Evolutionary conservation across 306 rosid genomes (phyloP).

Genomic region (Sindora glabra): DNA sequence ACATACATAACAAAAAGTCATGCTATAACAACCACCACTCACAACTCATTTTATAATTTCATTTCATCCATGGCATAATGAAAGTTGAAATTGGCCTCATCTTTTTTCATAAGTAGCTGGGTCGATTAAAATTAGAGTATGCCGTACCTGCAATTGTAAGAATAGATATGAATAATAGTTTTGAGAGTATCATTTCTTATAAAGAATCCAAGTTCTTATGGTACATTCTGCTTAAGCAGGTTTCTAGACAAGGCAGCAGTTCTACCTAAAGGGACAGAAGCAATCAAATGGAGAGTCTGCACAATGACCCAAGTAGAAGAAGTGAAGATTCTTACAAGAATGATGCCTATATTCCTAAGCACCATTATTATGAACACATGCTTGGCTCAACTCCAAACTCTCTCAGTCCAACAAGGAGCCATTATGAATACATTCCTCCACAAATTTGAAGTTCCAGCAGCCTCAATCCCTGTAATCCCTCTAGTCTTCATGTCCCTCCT

Average conservation of each 20-base stretch:
- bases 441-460: constrained; percentile 20
- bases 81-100: no score
- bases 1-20: not conserved
- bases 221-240: constrained; percentile 16
- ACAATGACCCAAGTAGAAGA: constrained; percentile 44
- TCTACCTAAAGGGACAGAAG: constrained; percentile 12
- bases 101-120: no score
- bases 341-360: constrained; percentile 53
- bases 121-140: no score
- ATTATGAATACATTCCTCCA: constrained; percentile 33
- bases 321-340: constrained; percentile 53
- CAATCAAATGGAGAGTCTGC: constrained; percentile 38
- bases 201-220: not conserved
- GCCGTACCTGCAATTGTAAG: no score
- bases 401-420: constrained; percentile 44
- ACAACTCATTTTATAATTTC: no score
- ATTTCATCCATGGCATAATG: no score
- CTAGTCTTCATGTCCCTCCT: constrained; percentile 47
- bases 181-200: no score
- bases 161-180: no score
- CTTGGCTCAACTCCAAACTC: constrained; percentile 47
- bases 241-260: constrained; percentile 52
- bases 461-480: constrained; percentile 53
- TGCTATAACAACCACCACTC: no score
- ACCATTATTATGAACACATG: constrained; percentile 54